A percentile compares a stretch with the other conserved stretches of the same genome.
Conservation (phyloP, 805 yeast genomes). For the Wickerhamomyces xylosicus region DNA sequence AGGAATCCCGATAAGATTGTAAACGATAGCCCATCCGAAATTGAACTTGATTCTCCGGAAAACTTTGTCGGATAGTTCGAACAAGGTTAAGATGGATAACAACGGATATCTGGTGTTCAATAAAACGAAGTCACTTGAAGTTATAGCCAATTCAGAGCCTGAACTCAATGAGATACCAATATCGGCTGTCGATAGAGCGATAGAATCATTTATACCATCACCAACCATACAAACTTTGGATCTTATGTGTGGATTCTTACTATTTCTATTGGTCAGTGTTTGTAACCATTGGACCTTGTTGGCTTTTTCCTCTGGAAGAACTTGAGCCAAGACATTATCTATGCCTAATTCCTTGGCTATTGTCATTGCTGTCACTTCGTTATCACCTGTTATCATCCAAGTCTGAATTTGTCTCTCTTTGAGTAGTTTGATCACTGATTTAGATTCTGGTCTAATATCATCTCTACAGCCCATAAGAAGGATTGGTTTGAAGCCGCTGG, state of each 20-base stretch:
- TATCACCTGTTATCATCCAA: slow-evolving; percentile 78
- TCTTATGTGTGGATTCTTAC: slow-evolving; percentile 3
- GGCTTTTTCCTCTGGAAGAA: slow-evolving; percentile 66
- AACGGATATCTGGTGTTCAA: slow-evolving; percentile 43
- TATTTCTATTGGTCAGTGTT: neutral
- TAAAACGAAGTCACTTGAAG: slow-evolving; percentile 65
- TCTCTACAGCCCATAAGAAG: slow-evolving; percentile 52
- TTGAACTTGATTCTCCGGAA: slow-evolving; percentile 45
- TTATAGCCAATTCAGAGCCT: slow-evolving; percentile 68
- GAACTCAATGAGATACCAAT: slow-evolving; percentile 70
- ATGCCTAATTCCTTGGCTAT: slow-evolving; percentile 59
- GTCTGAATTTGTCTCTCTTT: slow-evolving; percentile 36
- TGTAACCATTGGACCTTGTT: slow-evolving; percentile 35
- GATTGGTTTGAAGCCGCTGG: slow-evolving; percentile 24
- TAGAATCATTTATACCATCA: slow-evolving; percentile 79
- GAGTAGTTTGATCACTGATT: slow-evolving; percentile 33
- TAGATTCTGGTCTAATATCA: slow-evolving; percentile 47
- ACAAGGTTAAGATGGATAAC: slow-evolving; percentile 40
- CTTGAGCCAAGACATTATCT: slow-evolving; percentile 53
- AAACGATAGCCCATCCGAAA: slow-evolving; percentile 49
- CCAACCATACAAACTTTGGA: slow-evolving; percentile 60
- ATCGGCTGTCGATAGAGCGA: slow-evolving; percentile 66
- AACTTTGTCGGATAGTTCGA: slow-evolving; percentile 40
- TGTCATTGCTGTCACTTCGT: slow-evolving; percentile 52
- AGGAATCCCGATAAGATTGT: slow-evolving; percentile 48